These are phyloP conservation scores for Erysimum cheiri DNA, from an alignment of 441 rosid species.

Conservation along the genomic window DNA sequence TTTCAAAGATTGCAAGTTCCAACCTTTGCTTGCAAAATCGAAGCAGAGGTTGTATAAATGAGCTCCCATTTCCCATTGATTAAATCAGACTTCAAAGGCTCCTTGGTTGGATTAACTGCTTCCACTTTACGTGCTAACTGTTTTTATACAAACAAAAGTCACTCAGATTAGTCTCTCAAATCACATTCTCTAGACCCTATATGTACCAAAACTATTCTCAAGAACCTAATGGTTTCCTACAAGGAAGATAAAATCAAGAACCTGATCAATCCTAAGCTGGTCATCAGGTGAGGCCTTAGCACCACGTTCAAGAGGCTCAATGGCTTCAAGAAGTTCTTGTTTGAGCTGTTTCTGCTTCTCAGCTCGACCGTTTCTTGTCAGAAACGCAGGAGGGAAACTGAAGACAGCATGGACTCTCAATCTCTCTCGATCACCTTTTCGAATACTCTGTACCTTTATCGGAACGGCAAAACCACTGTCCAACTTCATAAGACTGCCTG, in stretches of 20 bases:
- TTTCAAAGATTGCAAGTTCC: slow-evolving; percentile 4
- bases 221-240: no score
- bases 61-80: slow-evolving; percentile 96
- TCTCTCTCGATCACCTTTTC: slow-evolving; percentile 46
- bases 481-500: slow-evolving; percentile 40
- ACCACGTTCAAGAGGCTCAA: slow-evolving; percentile 79
- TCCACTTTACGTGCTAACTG: slow-evolving; percentile 83
- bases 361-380: slow-evolving; percentile 67
- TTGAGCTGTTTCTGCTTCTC: slow-evolving; percentile 62
- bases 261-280: slow-evolving; percentile 66
- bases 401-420: slow-evolving; percentile 50
- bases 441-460: slow-evolving; percentile 40
- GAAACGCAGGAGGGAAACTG: slow-evolving; percentile 83
- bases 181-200: slow-evolving; percentile 17
- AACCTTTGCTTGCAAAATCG: slow-evolving; percentile 83
- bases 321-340: slow-evolving; percentile 74
- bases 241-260: slow-evolving; percentile 29
- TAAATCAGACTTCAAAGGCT: slow-evolving; percentile 79
- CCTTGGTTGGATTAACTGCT: slow-evolving; percentile 74
- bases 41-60: slow-evolving; percentile 83
- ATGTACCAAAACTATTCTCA: no score
- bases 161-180: neutral
- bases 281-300: slow-evolving; percentile 85
- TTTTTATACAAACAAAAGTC: slow-evolving; percentile 18
- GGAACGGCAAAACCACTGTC: slow-evolving; percentile 39